Evolutionary conservation across 73 alveolate genomes (phyloP).

Genomic region (Paramecium caudatum): DNA sequence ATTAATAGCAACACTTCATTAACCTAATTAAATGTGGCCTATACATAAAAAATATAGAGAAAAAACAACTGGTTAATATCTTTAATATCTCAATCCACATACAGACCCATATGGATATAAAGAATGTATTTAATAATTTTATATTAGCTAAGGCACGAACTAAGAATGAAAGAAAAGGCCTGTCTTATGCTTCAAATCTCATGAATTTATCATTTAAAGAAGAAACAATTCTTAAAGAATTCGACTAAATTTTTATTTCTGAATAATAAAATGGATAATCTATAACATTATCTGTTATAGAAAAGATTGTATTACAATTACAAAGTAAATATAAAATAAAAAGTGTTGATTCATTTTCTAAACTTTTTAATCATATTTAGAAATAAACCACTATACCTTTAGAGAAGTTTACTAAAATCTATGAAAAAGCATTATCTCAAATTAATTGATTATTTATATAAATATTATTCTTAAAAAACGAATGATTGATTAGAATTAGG

Average conservation of each 20-base stretch:
- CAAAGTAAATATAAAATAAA: no score
- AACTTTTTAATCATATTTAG: no score
- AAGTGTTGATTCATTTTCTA: not conserved
- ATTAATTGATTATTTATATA: not conserved
- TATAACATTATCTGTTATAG: no score
- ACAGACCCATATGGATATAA: conserved; percentile 55
- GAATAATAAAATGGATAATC: no score
- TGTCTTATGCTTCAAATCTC: conserved; percentile 25
- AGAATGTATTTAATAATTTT: not conserved
- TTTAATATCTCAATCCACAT: conserved; percentile 31
- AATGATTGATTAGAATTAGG: conserved; percentile 28
- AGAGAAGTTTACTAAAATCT: not conserved
- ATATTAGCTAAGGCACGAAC: not conserved
- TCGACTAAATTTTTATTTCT: no score
- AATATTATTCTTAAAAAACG: conserved; percentile 22
- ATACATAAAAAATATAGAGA: conserved; percentile 52
- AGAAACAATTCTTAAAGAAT: conserved; percentile 27
- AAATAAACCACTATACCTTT: not conserved
- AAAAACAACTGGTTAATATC: conserved; percentile 11
- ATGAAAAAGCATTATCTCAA: not conserved
- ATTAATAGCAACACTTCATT: not conserved
- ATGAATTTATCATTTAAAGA: conserved; percentile 29
- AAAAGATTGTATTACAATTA: no score
- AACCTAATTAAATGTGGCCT: not conserved
- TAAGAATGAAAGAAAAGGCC: not conserved